Base-by-base conservation (phyloP, 768 basidiomycete genomes). In the Pisolithus microcarpus region DNA sequence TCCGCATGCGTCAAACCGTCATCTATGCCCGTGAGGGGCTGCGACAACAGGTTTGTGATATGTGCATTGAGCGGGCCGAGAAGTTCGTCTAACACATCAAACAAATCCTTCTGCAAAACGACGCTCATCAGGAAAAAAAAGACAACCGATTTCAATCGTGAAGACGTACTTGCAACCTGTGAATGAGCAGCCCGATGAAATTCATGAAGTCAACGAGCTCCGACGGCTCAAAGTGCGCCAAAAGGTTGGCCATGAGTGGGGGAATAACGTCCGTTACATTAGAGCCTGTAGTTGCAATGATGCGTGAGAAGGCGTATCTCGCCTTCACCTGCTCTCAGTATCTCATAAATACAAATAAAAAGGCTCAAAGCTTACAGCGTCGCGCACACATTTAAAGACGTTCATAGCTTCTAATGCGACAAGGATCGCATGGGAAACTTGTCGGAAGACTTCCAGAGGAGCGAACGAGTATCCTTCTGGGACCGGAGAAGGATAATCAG, bases 141-240 rank as follows among this genome's bases (percentile, higher is more conserved):
- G 21, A 42, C 13, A 24, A n/a, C 38, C 26, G 19, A 52, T n/a
- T 10, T 5, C 19, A 21, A 49, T 26, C 10, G 16, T 5, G 28
- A 46, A 44, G 23, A 54, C 66, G 49, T 53, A 92, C 94, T 75
- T 91, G 89, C 49, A 98, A 79, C 63, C 89, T 89, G 65, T 95
- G 91, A 48, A 94, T 85, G 48, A 97, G 72, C 8, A 96, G 74
- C 7, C 87, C 87, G 49, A 99, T 87, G 73, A 99, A 98, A 61
- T 85, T 87, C 77, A 98, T 85, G 61, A 98, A 95, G 63, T 99
- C 96, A 26, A 87, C 84, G 51, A 99, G 72, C 66, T 99, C 96
- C 7, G 85, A 80, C 1, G 92, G 86, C 57, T 96, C 91, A 61
- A 94, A 93, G 58, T 95, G 89, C 3, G 84, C 79, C 46, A 98